Base-by-base conservation (phyloP, 2,329 filamentous ascomycete species). In the Amauroascus niger region DNA sequence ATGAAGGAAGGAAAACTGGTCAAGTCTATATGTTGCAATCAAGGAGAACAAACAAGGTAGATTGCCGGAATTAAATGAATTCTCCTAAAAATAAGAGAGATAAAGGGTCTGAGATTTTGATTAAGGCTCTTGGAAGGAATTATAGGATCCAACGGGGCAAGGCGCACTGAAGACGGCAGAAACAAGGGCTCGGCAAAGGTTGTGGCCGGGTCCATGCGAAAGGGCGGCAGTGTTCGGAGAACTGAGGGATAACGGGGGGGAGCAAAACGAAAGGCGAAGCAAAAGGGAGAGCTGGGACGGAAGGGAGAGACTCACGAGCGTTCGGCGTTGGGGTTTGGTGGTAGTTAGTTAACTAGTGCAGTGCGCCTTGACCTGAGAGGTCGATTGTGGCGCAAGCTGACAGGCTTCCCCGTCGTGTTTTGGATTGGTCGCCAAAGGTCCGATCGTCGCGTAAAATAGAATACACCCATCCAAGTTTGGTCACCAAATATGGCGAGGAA, bases 351-450 rank as follows among this genome's bases (percentile, higher is more conserved):
- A n/a, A n/a, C n/a, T n/a, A n/a, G n/a, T n/a, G n/a, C n/a, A 44
- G 66, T 64, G 66, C 61, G 67, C 66, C 64, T 65, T 61, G 62
- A 65, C 61, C 62, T 62, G 62, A 32, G 28, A 48, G 32, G 32
- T 40, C 40, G 28, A 70, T 67, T 71, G 69, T 72, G 69, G 69
- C 69, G 69, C 69, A 72, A 72, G 69, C 69, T 71, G 68, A 71
- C 62, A 62, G 64, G 62, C 67, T 70, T 49, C 32, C 35, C 51
- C 30, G 33, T 44, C 39, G 37, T 51, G 39, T 51, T 51, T 51
- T 43, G 49, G 49, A 51, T 51, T 44, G 49, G 39, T 41, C n/a
- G 39, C 40, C 16, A 45, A 33, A 28, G 18, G 8, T 45, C 37
- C 18, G 43, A 51, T 51, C 49, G 48, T 48, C 45, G 45, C 45